These are phyloP conservation scores for Lodderomyces orthopsilosis DNA, from an alignment of 1,139 yeast species.

Conservation along the genomic window DNA sequence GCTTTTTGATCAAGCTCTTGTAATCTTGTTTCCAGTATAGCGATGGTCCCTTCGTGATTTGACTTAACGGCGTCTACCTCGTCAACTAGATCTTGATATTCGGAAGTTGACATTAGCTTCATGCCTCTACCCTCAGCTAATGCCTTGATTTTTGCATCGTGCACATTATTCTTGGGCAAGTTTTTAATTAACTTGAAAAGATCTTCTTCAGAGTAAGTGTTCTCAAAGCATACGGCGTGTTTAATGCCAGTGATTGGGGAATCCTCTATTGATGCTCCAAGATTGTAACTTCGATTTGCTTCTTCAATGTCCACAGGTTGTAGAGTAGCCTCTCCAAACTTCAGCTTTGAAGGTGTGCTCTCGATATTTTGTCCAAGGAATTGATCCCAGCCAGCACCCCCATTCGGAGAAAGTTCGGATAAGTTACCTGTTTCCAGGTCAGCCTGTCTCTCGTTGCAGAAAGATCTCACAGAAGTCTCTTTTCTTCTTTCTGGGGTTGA, in stretches of 20 bases:
- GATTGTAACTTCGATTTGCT: too few relatives aligned
- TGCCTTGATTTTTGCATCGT: conserved; percentile 21
- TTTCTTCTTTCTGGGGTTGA: background rate
- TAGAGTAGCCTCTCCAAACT: too few relatives aligned
- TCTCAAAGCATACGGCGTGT: background rate
- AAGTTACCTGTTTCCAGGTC: background rate
- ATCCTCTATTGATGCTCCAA: background rate
- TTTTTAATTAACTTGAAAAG: background rate
- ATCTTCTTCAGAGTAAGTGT: background rate
- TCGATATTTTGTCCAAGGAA: background rate
- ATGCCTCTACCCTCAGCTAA: conserved; percentile 27
- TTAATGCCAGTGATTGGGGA: background rate
- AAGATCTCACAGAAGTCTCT: background rate
- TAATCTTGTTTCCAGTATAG: conserved; percentile 27
- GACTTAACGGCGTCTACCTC: conserved; percentile 18
- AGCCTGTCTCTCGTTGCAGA: background rate
- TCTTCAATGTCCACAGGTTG: too few relatives aligned
- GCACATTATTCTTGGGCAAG: background rate
- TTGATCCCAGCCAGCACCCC: background rate
- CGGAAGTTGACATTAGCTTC: conserved; percentile 24
- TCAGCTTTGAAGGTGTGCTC: background rate
- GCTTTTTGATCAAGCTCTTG: conserved; percentile 16
- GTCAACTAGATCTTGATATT: conserved; percentile 27
- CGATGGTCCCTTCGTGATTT: conserved; percentile 31
- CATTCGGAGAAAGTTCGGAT: background rate